Evolutionary conservation across 495 filamentous ascomycete species (phyloP).

Genomic region (Staphylotrichum longicolle): DNA sequence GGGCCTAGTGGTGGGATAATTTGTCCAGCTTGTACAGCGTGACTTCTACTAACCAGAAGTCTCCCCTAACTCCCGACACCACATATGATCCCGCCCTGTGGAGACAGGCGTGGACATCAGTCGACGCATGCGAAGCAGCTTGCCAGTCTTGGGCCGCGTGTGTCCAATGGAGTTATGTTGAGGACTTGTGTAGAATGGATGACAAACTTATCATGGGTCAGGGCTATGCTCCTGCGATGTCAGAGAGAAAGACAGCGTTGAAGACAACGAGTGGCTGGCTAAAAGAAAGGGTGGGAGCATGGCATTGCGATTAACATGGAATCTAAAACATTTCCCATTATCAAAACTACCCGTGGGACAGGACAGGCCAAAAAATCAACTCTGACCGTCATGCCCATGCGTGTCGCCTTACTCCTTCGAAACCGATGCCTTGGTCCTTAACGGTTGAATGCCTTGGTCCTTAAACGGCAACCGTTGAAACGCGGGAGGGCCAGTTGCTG

Average conservation of each 20-base stretch:
- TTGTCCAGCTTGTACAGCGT: conserved; percentile 6
- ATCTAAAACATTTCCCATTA: too few relatives aligned
- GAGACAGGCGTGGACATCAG: conserved; percentile 15
- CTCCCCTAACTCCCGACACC: conserved; percentile 7
- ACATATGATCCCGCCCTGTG: conserved; percentile 5
- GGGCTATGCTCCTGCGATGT: conserved; percentile 18
- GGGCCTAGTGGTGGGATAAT: conserved; percentile 21
- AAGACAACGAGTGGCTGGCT: conserved; percentile 21
- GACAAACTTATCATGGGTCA: conserved; percentile 20
- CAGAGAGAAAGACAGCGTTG: conserved; percentile 18
- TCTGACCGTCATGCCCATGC: too few relatives aligned
- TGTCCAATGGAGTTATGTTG: conserved; percentile 21
- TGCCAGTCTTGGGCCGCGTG: conserved; percentile 15
- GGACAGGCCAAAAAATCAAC: too few relatives aligned
- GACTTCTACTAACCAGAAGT: conserved; percentile 16
- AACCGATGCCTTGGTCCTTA: too few relatives aligned
- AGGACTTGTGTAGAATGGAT: conserved; percentile 20
- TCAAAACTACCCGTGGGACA: too few relatives aligned
- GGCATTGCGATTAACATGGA: conserved; percentile 10
- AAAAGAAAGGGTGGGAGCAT: conserved; percentile 7
- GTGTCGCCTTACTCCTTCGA: too few relatives aligned
- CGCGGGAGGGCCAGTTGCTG: too few relatives aligned
- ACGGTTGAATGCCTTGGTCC: too few relatives aligned
- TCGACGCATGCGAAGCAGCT: conserved; percentile 14
- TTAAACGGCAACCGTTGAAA: too few relatives aligned